Percentiles rank a stretch among this genome's conserved stretches.
Conservation (phyloP, 164 flowering plant genomes). For the Kingdonia uniflora region DNA sequence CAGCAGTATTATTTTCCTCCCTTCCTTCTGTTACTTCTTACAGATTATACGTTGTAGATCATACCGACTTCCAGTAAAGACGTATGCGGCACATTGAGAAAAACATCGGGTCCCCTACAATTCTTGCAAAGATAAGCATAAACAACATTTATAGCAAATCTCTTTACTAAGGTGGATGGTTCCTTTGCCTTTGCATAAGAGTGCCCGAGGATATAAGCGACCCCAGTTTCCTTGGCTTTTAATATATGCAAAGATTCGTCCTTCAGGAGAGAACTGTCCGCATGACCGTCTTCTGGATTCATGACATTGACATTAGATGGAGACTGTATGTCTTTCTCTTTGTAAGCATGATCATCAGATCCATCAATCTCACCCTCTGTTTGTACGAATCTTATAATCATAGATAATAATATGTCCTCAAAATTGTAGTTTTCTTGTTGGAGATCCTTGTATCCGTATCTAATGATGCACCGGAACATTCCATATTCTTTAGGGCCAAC, state of each 20-base stretch:
- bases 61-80: slow-evolving; percentile 58
- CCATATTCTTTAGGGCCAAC: slow-evolving; percentile 49
- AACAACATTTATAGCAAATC: slow-evolving; percentile 33
- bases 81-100: slow-evolving; percentile 44
- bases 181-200: slow-evolving; percentile 47
- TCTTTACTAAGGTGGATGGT: slow-evolving; percentile 40
- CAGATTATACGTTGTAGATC: slow-evolving; percentile 44
- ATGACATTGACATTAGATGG: slow-evolving; percentile 10
- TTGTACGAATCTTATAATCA: slow-evolving; percentile 33
- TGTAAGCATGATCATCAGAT: no score
- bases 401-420: slow-evolving; percentile 35
- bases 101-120: slow-evolving; percentile 38
- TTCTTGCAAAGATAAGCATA: slow-evolving; percentile 49
- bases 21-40: not conserved
- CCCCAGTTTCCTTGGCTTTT: slow-evolving; percentile 46
- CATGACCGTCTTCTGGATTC: slow-evolving; percentile 7
- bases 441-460: slow-evolving; percentile 60
- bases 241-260: slow-evolving; percentile 32
- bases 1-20: not conserved
- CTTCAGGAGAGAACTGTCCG: slow-evolving; percentile 12
- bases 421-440: slow-evolving; percentile 39
- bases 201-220: slow-evolving; percentile 51
- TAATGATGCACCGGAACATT: slow-evolving; percentile 58
- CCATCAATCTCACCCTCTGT: slow-evolving; percentile 28
- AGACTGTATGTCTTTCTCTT: slow-evolving; percentile 16